Percentiles rank a stretch among this genome's conserved stretches.
These are phyloP conservation scores for Clonostachys chloroleuca DNA, from an alignment of 2,329 filamentous ascomycete genomes.

Conservation along the genomic window DNA sequence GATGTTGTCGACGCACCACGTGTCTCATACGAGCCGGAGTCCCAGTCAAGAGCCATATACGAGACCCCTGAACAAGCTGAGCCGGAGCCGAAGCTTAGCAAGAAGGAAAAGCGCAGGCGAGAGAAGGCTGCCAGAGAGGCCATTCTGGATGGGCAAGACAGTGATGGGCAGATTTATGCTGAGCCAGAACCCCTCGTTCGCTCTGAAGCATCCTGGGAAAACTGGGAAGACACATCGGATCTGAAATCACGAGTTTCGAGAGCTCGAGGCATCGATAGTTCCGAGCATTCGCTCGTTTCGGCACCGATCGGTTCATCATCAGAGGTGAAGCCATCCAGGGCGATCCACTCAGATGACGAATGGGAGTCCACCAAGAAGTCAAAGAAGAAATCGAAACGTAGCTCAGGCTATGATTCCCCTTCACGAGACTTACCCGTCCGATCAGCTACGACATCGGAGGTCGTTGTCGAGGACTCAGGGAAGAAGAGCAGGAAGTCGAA, in stretches of 20 bases:
- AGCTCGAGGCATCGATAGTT: conserved; percentile 19
- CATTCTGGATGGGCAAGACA: conserved; percentile 18
- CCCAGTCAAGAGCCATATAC: too few relatives aligned
- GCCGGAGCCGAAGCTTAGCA: conserved; percentile 15
- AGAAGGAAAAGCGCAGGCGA: conserved; percentile 32
- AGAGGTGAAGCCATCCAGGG: conserved; percentile 7
- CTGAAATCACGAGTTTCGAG: conserved; percentile 24
- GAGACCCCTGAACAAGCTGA: conserved; percentile 9
- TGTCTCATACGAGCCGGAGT: neutral
- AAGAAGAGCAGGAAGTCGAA: conserved; percentile 34
- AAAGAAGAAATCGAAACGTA: conserved; percentile 23
- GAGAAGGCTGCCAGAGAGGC: conserved; percentile 26
- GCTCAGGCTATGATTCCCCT: conserved; percentile 17
- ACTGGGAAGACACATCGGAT: conserved; percentile 18
- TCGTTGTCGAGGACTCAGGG: conserved; percentile 25
- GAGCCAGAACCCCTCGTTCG: conserved; percentile 11
- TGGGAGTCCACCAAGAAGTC: conserved; percentile 25
- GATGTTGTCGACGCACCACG: neutral
- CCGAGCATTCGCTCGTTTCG: conserved; percentile 13
- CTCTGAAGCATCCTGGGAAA: conserved; percentile 9
- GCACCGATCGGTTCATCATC: conserved; percentile 20
- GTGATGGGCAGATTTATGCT: conserved; percentile 9
- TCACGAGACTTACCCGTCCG: conserved; percentile 24
- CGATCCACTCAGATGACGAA: conserved; percentile 20
- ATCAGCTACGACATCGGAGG: conserved; percentile 27